phyloP scores from a whole-genome alignment of 805 yeast genomes.

The Kodamaea kaohsiungensis region DNA sequence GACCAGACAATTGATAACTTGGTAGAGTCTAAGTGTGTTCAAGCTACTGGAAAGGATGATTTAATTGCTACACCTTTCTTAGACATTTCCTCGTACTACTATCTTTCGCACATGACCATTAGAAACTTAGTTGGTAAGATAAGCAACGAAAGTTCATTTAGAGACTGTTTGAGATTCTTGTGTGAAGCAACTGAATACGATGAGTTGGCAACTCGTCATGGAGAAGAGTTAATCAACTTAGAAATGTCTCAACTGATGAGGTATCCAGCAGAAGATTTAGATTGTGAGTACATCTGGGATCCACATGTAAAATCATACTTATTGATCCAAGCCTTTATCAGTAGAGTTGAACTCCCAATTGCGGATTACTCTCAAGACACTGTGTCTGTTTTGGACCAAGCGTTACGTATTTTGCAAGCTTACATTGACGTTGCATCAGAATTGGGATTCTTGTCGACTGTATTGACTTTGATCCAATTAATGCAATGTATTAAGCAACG shows the following conservation, averaged over 20 bases:
- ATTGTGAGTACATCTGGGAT: conserved; percentile 74
- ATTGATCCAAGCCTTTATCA: conserved; percentile 71
- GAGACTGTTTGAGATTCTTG: conserved; percentile 61
- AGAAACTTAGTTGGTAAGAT: conserved; percentile 63
- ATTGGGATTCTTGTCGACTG: conserved; percentile 66
- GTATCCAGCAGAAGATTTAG: conserved; percentile 55
- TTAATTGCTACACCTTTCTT: conserved; percentile 76
- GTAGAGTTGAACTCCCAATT: conserved; percentile 78
- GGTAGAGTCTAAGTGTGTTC: conserved; percentile 70
- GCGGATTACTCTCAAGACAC: conserved; percentile 96
- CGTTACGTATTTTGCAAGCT: conserved; percentile 91
- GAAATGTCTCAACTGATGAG: conserved; percentile 78
- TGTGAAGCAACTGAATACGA: conserved; percentile 78
- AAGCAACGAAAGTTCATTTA: conserved; percentile 45
- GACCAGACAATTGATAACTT: conserved; percentile 69
- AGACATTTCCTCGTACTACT: conserved; percentile 86
- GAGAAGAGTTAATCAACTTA: conserved; percentile 83
- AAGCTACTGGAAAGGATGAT: conserved; percentile 46
- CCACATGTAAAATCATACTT: conserved; percentile 81
- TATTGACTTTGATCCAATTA: conserved; percentile 58
- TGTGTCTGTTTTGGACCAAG: conserved; percentile 88
- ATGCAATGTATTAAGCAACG: conserved; percentile 91
- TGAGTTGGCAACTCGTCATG: conserved; percentile 87
- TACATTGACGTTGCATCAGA: conserved; percentile 88
- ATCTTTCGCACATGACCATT: conserved; percentile 87